Evolutionary conservation across 805 yeast species (phyloP), one percentile per base, ranked within the genome.

Genomic region (Saturnispora sanitii): DNA sequence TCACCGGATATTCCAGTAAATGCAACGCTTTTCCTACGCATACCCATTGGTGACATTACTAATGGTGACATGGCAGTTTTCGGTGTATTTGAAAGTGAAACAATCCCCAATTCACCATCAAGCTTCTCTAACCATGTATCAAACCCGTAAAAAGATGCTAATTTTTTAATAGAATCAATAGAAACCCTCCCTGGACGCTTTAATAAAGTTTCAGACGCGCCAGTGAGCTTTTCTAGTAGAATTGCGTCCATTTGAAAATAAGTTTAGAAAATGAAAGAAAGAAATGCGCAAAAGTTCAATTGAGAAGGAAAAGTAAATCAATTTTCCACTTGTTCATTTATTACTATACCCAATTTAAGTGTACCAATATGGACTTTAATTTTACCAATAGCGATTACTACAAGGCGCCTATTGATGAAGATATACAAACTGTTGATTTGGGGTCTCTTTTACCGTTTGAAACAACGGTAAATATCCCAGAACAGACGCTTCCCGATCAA

Each of bases 71-170:
- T 20, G 17, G 27, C 30, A 4, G 42, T 29, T 26, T 33, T 33
- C 17, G 42, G 42, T 6, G 42, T 39, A 17, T 33, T 34, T 9
- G 42, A 18, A 6, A 39, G 20, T 5, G 42, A 39, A 33, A 39
- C 42, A 22, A 33, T 21, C 8, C 42, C 42, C 16, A 33, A 11
- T 7, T 39, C 42, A 9, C 6, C 33, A 36, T 25, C 39, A 37
- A 60, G 56, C 5, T 47, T 47, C 44, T 58, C 63, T 4, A 53
- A 49, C 40, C 60, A 61, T 6, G 64, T 61, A 35, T 61, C 65
- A 42, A 62, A 62, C 2, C 66, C 67, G 40, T 62, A 61, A n/a
- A 59, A 54, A 35, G 57, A 57, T 11, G 65, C 57, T 11, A 62
- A 43, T 18, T 58, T 45, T 33, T 58, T 57, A 41, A 62, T 57